Conservation (phyloP, 2,329 filamentous ascomycete genomes). For the Massarina eburnea region DNA sequence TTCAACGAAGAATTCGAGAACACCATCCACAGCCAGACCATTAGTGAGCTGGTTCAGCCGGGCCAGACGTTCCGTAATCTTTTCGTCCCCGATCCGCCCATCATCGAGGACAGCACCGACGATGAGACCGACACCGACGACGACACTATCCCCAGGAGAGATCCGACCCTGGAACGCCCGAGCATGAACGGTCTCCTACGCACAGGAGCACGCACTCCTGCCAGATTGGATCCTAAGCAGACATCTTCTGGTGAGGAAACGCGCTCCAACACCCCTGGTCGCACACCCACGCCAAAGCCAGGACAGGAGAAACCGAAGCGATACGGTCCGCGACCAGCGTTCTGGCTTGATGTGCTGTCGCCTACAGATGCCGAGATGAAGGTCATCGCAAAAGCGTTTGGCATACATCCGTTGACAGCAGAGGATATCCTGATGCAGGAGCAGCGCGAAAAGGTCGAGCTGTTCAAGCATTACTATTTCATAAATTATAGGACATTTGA, state of each 20-base stretch:
- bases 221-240: conserved; percentile 35
- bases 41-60: conserved; percentile 86
- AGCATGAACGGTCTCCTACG: conserved; percentile 32
- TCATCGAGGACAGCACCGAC: conserved; percentile 64
- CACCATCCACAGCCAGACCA: conserved; percentile 93
- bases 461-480: conserved; percentile 98
- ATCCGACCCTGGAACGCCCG: conserved; percentile 10
- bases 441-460: conserved; percentile 94
- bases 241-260: conserved; percentile 46
- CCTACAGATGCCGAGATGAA: conserved; percentile 97
- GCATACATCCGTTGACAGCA: conserved; percentile 90
- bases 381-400: conserved; percentile 85
- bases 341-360: conserved; percentile 92
- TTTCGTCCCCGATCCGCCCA: conserved; percentile 80
- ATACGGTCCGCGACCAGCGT: conserved; percentile 81
- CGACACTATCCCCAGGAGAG: conserved; percentile 9
- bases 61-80: conserved; percentile 83
- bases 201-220: conserved; percentile 25
- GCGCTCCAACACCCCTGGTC: conserved; percentile 54
- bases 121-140: conserved; percentile 64
- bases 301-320: conserved; percentile 42
- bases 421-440: conserved; percentile 98
- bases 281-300: conserved; percentile 40
- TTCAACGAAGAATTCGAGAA: conserved; percentile 97
- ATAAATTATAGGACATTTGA: conserved; percentile 98